phyloP scores from a whole-genome alignment of 2,329 filamentous ascomycete genomes.

The Pseudomassariella vexata region DNA sequence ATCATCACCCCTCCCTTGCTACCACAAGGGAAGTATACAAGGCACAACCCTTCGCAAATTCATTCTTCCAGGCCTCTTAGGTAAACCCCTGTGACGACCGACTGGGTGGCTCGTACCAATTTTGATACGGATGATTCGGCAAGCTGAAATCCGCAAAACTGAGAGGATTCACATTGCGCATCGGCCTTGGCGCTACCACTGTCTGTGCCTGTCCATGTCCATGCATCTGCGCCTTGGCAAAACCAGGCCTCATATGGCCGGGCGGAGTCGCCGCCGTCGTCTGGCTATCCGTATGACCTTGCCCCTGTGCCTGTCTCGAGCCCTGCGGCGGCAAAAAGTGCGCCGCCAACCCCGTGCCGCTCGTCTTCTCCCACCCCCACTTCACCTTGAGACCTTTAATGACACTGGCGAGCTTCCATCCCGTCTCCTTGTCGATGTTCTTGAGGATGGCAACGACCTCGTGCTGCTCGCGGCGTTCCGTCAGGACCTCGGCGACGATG shows the following conservation, averaged over 20 bases:
- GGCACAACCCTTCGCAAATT: no score
- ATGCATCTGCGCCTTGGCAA: conserved; percentile 14
- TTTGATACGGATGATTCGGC: conserved; percentile 76
- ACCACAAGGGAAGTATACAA: no score
- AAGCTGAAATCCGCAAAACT: conserved; percentile 70
- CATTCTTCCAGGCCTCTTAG: no score
- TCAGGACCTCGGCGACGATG: conserved; percentile 70
- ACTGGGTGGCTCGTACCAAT: conserved; percentile 71
- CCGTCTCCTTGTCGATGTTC: conserved; percentile 68
- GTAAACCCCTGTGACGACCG: conserved; percentile 24
- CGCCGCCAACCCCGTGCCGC: conserved; percentile 16
- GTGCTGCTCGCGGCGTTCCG: conserved; percentile 64
- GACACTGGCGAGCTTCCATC: conserved; percentile 72
- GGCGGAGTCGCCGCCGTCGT: conserved; percentile 12
- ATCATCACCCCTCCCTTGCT: no score
- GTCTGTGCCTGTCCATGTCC: conserved; percentile 23
- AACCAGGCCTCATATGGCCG: conserved; percentile 17
- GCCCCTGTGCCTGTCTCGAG: conserved; percentile 10
- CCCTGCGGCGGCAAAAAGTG: conserved; percentile 15
- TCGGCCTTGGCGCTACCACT: conserved; percentile 21
- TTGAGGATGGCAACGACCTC: conserved; percentile 75
- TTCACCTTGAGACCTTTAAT: conserved; percentile 65
- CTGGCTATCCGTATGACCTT: conserved; percentile 18
- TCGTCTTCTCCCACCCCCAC: conserved; percentile 66
- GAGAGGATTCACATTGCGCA: conserved; percentile 58